Conservation (phyloP, 2,329 filamentous ascomycete genomes). For the Aspergillus brunneoviolaceus region DNA sequence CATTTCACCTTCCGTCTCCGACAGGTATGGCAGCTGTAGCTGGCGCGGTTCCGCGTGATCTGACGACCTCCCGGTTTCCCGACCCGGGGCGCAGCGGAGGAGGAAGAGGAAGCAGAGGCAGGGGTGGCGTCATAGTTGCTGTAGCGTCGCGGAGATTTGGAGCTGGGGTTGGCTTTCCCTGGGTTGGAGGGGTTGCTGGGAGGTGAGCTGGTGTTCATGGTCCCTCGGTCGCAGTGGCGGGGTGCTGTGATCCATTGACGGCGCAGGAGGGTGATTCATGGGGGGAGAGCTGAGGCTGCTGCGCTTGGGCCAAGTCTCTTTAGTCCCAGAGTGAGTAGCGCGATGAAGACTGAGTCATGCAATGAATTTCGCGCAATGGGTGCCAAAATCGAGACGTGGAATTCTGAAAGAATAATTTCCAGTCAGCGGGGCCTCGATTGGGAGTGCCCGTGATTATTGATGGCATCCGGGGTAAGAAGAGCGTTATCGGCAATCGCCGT, state of each 20-base stretch:
- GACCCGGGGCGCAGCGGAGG: constrained; percentile 8
- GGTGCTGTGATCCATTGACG: constrained; percentile 21
- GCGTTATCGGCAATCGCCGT: constrained; percentile 9
- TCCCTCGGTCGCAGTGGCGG: constrained; percentile 23
- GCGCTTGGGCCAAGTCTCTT: background rate
- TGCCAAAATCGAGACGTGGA: background rate
- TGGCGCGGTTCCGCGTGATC: constrained; percentile 49
- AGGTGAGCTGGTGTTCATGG: constrained; percentile 22
- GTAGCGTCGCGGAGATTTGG: constrained; percentile 9
- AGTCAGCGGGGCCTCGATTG: background rate
- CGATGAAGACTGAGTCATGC: background rate
- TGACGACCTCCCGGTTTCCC: constrained; percentile 37
- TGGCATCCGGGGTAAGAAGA: constrained; percentile 12
- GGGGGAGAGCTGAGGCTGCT: background rate
- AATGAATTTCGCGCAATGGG: background rate
- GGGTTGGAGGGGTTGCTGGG: constrained; percentile 13
- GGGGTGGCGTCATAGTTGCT: constrained; percentile 8
- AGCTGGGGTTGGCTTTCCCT: constrained; percentile 11
- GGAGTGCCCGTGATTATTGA: constrained; percentile 1
- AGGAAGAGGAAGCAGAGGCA: constrained; percentile 6
- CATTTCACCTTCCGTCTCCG: constrained; percentile 50
- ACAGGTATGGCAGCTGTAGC: constrained; percentile 50
- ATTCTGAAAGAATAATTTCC: constrained; percentile 4
- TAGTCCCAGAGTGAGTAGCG: constrained; percentile 4
- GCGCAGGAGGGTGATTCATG: constrained; percentile 14